phyloP scores from a whole-genome alignment of 805 yeast genomes.

The Peterozyma xylosa region DNA sequence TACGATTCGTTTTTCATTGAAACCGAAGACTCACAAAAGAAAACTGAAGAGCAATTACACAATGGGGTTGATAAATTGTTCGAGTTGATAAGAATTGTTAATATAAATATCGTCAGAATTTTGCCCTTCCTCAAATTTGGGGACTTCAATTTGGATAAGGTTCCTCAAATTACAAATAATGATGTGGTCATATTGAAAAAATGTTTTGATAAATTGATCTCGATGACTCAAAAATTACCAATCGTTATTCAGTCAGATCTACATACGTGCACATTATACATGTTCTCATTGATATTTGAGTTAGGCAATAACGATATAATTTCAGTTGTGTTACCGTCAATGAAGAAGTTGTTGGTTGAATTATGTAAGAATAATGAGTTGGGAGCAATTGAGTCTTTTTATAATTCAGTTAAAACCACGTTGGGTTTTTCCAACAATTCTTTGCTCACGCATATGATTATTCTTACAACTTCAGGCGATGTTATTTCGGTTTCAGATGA shows the following conservation, averaged over 20 bases:
- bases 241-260: constrained; percentile 63
- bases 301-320: constrained; percentile 31
- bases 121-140: constrained; percentile 54
- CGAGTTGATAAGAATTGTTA: constrained; percentile 66
- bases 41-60: constrained; percentile 32
- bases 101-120: constrained; percentile 52
- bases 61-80: constrained; percentile 71
- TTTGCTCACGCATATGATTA: constrained; percentile 34
- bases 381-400: constrained; percentile 26
- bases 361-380: constrained; percentile 19
- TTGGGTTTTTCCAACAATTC: constrained; percentile 24
- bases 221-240: constrained; percentile 60
- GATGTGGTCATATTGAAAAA: constrained; percentile 39
- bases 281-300: constrained; percentile 51
- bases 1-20: constrained; percentile 35
- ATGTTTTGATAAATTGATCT: constrained; percentile 44
- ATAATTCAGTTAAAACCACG: constrained; percentile 23
- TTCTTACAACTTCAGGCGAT: constrained; percentile 32
- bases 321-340: constrained; percentile 43
- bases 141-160: constrained; percentile 21
- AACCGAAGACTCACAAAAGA: constrained; percentile 10
- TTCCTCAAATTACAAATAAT: constrained; percentile 13
- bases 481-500: constrained; percentile 21
- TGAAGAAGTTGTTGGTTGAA: constrained; percentile 35
- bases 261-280: constrained; percentile 58